Evolutionary conservation across 2,329 filamentous ascomycete genomes (phyloP), one percentile per base, ranked within the genome.

Genomic region (Mycocentrospora acerina): DNA sequence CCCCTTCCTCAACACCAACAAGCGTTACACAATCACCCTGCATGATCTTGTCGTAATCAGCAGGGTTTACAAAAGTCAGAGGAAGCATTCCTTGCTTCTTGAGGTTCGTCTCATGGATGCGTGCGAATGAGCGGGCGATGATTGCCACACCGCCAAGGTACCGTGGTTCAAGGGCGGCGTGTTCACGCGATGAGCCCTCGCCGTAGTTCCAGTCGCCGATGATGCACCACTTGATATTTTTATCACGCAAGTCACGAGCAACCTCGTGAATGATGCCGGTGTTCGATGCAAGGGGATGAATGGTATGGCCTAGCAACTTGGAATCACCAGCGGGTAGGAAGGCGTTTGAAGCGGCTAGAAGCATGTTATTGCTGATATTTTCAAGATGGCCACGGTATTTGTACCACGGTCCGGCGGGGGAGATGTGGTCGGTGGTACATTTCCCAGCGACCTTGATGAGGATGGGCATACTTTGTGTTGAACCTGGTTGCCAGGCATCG

Each of bases 401-500:
- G 29, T 64, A 68, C 68, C 67, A 70, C 1, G 65, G 64, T 0
- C 66, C 67, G 0, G 66, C 66, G 1, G 66, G 64, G 1, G 65
- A 66, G 17, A 70, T 69, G 19, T 70, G 68, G 33, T 70, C 67
- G 3, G 66, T 70, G 1, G 68, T 70, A 33, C 64, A 68, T 40
- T 70, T 70, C 4, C 67, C 64, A 3, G 51, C 35, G 12, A 67
- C 59, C 35, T 70, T 69, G 36, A 67, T 44, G 2, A 70, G 50
- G 5, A 69, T 44, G 4, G 32, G 32, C 51, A 62, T 48, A n/a
- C 40, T 36, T 24, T 31, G 37, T 2, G 55, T 55, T 11, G 48
- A 53, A 5, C 57, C 55, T 4, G 30, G 26, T 4, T 36, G 4
- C 65, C 66, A 69, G 0, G 58, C 9, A 9, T 37, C 32, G 24